Percentiles rank a stretch among this genome's conserved stretches.
These are phyloP conservation scores for Hanseniaspora lachancei DNA, from an alignment of 805 yeast genomes.

Conservation along the genomic window DNA sequence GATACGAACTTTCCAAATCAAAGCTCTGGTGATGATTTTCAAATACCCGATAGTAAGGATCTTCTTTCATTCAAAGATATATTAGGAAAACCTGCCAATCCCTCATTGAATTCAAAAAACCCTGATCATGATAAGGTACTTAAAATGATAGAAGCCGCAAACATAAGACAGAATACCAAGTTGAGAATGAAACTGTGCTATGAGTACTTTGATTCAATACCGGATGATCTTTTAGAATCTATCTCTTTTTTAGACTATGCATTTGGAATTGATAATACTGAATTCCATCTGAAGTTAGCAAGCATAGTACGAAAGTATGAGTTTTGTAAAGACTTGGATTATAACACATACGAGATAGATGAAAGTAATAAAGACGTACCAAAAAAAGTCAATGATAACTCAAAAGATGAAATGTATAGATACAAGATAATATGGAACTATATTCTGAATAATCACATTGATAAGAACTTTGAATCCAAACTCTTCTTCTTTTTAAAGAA, in stretches of 20 bases:
- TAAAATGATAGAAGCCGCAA: background rate
- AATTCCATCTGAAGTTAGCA: background rate
- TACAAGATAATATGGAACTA: conserved; percentile 10
- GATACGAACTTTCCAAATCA: background rate
- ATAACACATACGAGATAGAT: background rate
- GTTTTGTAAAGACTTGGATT: conserved; percentile 6
- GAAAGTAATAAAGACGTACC: background rate
- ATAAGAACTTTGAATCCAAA: background rate
- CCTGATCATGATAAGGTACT: background rate
- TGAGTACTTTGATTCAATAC: conserved; percentile 1
- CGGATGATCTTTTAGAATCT: background rate
- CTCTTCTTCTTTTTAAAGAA: background rate
- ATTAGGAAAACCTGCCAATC: background rate
- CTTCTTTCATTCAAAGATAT: conserved; percentile 8
- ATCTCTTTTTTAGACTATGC: background rate
- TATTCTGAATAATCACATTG: background rate
- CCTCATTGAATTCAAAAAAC: background rate
- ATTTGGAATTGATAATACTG: background rate
- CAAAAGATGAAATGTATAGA: background rate
- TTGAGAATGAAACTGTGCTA: background rate
- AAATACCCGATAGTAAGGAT: background rate
- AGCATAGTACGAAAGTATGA: background rate
- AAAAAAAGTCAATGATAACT: background rate
- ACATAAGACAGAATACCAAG: background rate
- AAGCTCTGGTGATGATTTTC: background rate